Percentiles rank a stretch among this genome's conserved stretches.
These are phyloP conservation scores for Pichia sp. DNA, from an alignment of 1,139 yeast genomes.

Conservation along the genomic window DNA sequence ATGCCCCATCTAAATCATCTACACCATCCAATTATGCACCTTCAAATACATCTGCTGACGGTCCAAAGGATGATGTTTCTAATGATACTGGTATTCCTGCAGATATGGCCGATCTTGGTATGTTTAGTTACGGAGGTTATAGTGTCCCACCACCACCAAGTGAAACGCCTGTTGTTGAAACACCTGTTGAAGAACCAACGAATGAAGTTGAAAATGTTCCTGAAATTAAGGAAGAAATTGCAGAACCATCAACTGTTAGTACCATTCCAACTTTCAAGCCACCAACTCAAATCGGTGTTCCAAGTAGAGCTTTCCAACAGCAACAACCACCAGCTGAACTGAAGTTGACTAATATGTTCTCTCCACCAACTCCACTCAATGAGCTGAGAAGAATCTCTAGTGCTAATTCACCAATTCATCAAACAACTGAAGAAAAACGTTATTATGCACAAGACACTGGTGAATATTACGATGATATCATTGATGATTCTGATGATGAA, in stretches of 20 bases:
- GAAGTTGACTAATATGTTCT: slow-evolving; percentile 20
- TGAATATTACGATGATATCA: slow-evolving; percentile 44
- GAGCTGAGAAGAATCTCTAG: not conserved
- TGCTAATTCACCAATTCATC: slow-evolving; percentile 24
- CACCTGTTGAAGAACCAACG: not conserved
- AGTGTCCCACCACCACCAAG: slow-evolving; percentile 13
- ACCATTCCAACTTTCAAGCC: slow-evolving; percentile 14
- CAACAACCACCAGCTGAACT: not conserved
- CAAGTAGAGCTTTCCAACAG: slow-evolving; percentile 1
- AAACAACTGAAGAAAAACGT: slow-evolving; percentile 26
- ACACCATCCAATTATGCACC: slow-evolving; percentile 1
- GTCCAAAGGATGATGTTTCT: not conserved
- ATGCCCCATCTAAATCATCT: slow-evolving; percentile 13
- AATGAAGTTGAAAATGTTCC: too few relatives aligned
- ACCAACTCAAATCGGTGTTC: slow-evolving; percentile 22
- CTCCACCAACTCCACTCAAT: slow-evolving; percentile 22
- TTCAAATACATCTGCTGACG: not conserved
- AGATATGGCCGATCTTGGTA: slow-evolving; percentile 10
- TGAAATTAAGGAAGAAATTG: not conserved
- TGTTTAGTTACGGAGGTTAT: slow-evolving; percentile 21
- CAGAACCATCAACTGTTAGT: not conserved
- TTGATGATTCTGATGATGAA: slow-evolving; percentile 40
- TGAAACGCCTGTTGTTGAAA: not conserved
- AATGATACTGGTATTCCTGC: slow-evolving; percentile 7
- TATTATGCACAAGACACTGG: slow-evolving; percentile 33